These are phyloP conservation scores for Exophiala oligosperma DNA, from an alignment of 2,329 filamentous ascomycete species.

Conservation along the genomic window DNA sequence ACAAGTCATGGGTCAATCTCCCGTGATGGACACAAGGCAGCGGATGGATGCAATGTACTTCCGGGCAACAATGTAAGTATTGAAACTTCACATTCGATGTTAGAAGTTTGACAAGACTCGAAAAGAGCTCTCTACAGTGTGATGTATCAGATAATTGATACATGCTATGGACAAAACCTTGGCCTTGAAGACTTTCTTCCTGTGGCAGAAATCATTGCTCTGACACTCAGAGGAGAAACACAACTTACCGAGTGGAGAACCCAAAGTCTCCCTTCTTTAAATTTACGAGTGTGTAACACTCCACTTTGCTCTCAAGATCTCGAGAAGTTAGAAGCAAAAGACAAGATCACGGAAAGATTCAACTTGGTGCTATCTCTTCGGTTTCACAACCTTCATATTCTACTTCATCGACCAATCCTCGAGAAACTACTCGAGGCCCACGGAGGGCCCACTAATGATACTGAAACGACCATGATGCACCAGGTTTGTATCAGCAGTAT, in stretches of 20 bases:
- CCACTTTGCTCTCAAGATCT: constrained; percentile 19
- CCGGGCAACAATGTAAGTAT: constrained; percentile 15
- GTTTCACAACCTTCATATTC: constrained; percentile 44
- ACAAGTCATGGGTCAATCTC: background rate
- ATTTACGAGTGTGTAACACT: constrained; percentile 31
- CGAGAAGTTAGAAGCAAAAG: constrained; percentile 5
- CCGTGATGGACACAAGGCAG: constrained; percentile 5
- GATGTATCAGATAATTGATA: constrained; percentile 39
- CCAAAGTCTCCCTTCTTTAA: constrained; percentile 34
- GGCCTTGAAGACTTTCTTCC: constrained; percentile 34
- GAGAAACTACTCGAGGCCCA: constrained; percentile 38
- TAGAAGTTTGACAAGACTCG: background rate
- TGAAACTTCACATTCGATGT: background rate
- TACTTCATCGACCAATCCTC: constrained; percentile 44
- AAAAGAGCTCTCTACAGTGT: constrained; percentile 34
- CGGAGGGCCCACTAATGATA: constrained; percentile 9
- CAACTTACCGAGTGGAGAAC: constrained; percentile 42
- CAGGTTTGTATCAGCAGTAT: constrained; percentile 38
- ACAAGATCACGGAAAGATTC: constrained; percentile 35
- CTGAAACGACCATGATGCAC: constrained; percentile 31
- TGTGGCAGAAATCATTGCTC: constrained; percentile 34
- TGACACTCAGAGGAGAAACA: constrained; percentile 42
- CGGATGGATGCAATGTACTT: constrained; percentile 10
- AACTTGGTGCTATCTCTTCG: constrained; percentile 46
- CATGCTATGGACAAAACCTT: constrained; percentile 47